Conservation (phyloP, 139 green algal species). For the Chlorella sp. region DNA sequence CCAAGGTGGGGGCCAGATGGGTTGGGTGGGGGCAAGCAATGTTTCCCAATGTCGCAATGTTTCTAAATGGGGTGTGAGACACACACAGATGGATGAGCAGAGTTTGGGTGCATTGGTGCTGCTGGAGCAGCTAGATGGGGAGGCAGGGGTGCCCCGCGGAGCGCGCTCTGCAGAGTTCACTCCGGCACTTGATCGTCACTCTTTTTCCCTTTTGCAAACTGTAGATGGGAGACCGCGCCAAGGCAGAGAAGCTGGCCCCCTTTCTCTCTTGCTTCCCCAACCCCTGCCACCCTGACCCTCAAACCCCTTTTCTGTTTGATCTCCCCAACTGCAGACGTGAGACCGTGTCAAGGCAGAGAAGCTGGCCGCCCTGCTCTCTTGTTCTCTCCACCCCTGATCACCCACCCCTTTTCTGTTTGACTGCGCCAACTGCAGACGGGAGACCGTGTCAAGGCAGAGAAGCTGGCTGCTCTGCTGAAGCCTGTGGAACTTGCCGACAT, state of each 20-base stretch:
- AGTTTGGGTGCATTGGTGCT: too few relatives aligned
- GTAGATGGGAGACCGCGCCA: constrained; percentile 72
- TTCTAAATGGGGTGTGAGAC: too few relatives aligned
- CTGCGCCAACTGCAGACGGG: constrained; percentile 57
- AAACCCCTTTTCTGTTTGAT: neutral
- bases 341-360: constrained; percentile 54
- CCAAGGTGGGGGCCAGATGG: too few relatives aligned
- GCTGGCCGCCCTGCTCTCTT: neutral
- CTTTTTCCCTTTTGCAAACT: too few relatives aligned
- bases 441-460: constrained; percentile 55
- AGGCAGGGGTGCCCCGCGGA: too few relatives aligned
- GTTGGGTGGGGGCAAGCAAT: too few relatives aligned
- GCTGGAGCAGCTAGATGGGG: too few relatives aligned
- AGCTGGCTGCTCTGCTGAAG: constrained; percentile 20
- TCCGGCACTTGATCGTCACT: too few relatives aligned
- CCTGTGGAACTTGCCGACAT: constrained; percentile 15
- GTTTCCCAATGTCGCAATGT: too few relatives aligned
- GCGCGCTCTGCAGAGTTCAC: too few relatives aligned
- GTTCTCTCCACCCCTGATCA: neutral
- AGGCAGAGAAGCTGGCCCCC: constrained; percentile 24
- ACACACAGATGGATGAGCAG: too few relatives aligned
- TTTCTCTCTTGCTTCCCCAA: neutral
- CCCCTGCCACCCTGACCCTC: too few relatives aligned
- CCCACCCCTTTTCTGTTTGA: neutral
- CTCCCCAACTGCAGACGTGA: constrained; percentile 54